A percentile compares a stretch with the other conserved stretches of the same genome.
Evolutionary conservation across 495 filamentous ascomycete genomes (phyloP).

Genomic region (Jackrogersella multiformis): DNA sequence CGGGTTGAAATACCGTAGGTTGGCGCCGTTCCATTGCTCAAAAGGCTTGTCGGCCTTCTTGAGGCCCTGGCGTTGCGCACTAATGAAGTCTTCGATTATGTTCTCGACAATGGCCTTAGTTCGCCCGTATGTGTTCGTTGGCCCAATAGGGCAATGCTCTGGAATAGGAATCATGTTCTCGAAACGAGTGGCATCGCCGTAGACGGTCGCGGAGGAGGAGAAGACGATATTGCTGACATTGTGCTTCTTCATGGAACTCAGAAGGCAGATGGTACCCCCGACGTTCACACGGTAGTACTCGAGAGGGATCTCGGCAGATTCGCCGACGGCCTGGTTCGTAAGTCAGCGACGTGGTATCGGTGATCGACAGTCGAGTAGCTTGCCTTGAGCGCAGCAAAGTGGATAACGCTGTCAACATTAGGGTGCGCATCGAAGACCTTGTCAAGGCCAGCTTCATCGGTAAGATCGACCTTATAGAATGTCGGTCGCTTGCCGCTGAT

Average conservation of each 20-base stretch:
- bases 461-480: conserved; percentile 89
- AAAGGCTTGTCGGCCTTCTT: conserved; percentile 80
- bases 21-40: conserved; percentile 89
- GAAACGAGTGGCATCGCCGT: conserved; percentile 96
- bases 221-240: conserved; percentile 97
- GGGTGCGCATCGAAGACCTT: conserved; percentile 89
- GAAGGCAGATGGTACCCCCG: conserved; percentile 87
- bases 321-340: conserved; percentile 81
- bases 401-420: conserved; percentile 95
- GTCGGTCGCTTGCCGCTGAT: conserved; percentile 88
- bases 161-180: conserved; percentile 99
- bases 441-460: conserved; percentile 82
- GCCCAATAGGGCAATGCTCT: conserved; percentile 92
- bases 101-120: conserved; percentile 92
- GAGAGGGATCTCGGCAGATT: conserved; percentile 92
- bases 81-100: conserved; percentile 90
- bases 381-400: conserved; percentile 98
- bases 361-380: conserved; percentile 36
- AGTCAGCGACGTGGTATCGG: conserved; percentile 10
- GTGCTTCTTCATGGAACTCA: conserved; percentile 85
- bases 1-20: conserved; percentile 98
- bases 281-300: conserved; percentile 99
- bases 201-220: conserved; percentile 86
- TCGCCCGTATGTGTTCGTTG: conserved; percentile 96
- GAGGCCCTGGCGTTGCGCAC: conserved; percentile 83